A percentile compares a stretch with the other conserved stretches of the same genome.
These are phyloP conservation scores for Laetiporus sulphureus DNA, from an alignment of 1,284 basidiomycete species.

Conservation along the genomic window DNA sequence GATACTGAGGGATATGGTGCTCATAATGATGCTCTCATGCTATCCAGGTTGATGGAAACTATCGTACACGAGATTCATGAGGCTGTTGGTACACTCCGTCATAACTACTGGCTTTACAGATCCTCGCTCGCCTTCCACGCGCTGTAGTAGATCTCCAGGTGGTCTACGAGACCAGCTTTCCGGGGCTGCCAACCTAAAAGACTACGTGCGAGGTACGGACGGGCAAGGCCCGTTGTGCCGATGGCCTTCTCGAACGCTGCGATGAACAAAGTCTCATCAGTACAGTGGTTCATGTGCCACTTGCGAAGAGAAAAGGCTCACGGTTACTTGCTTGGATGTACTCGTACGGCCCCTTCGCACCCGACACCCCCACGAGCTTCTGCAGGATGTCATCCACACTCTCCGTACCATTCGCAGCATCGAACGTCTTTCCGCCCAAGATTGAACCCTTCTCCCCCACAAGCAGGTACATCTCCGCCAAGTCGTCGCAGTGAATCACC, in stretches of 20 bases:
- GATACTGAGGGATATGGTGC: no score
- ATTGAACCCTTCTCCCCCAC: slow-evolving; percentile 36
- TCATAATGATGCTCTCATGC: background rate
- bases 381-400: slow-evolving; percentile 37
- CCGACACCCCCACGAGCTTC: slow-evolving; percentile 35
- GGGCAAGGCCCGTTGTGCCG: slow-evolving; percentile 22
- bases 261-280: slow-evolving; percentile 4
- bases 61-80: no score
- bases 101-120: no score
- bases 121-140: slow-evolving; percentile 30
- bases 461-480: slow-evolving; percentile 40
- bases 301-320: no score
- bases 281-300: no score
- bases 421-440: slow-evolving; percentile 37
- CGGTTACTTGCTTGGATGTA: slow-evolving; percentile 29
- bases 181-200: slow-evolving; percentile 42
- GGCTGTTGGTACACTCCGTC: no score
- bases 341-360: slow-evolving; percentile 27
- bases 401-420: slow-evolving; percentile 41
- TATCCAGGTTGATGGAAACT: no score
- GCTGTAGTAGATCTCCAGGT: slow-evolving; percentile 38
- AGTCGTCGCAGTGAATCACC: slow-evolving; percentile 44
- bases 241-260: slow-evolving; percentile 30
- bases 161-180: slow-evolving; percentile 39
- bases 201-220: slow-evolving; percentile 38